Base-by-base conservation (phyloP, 768 basidiomycete genomes). In the Boletus speciosus region DNA sequence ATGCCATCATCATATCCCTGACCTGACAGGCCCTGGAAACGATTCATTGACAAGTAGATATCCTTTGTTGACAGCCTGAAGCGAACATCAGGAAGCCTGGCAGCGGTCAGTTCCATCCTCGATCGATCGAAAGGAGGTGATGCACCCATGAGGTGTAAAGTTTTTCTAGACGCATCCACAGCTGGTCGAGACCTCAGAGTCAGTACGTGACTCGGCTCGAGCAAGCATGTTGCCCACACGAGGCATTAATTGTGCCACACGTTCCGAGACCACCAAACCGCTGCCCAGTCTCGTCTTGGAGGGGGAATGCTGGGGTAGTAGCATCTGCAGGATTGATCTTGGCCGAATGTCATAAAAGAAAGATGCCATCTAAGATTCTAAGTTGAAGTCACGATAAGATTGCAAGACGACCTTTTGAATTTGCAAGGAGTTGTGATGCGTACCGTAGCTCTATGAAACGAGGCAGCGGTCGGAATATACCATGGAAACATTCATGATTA, bases 191-290 rank as follows among this genome's bases (percentile, higher is more conserved):
- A 32, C 31, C 31, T 32, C 31, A 32, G 25, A 27, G 25, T 29
- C 29, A 29, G 8, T 29, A 29, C 29, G 31, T 32, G 31, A 37
- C 43, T 60, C 21, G 39, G 45, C 39, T 47, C 44, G 45, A 47
- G 14, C 16, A 29, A 25, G 61, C 50, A 60, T 61, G 61, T 55
- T 46, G 39, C 11, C 49, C 62, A 61, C 61, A 61, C 37, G 55
- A 61, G 62, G 58, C 38, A 21, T 21, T 6, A 4, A 14, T 27
- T 3, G 12, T 45, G 12, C 31, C 44, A 36, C 47, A 14, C n/a
- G 25, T 34, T 25, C 32, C 4, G 15, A 15, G 23, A 23, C 15
- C 19, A 16, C 23, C 36, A 23, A 21, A 36, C 29, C 11, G 15
- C 8, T 32, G 27, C 32, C 32, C 38, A 32, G 31, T 42, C 35